Evolutionary conservation across 2,329 filamentous ascomycete species (phyloP), one percentile per base, ranked within the genome.

Genomic region (Colletotrichum sp.): DNA sequence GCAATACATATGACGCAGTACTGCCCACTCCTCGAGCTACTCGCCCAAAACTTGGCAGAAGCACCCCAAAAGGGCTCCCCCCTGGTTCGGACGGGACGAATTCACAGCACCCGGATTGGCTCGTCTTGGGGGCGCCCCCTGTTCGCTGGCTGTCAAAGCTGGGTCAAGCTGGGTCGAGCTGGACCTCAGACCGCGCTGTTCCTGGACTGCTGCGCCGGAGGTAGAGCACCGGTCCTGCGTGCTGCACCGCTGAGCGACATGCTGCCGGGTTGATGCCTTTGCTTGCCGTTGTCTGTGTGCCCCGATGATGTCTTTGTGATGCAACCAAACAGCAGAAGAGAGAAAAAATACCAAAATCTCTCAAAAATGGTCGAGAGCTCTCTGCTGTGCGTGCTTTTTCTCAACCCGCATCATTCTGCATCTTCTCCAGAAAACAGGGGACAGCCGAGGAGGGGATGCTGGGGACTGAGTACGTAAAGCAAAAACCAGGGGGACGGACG

Each of bases 221-320:
- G 30, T 39, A 36, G 30, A 60, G 66, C 66, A 39, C 55, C 67
- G 55, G 32, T 18, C 21, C 34, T 52, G 63, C 24, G 34, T 28
- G 36, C 34, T 49, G 63, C 18, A 16, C n/a, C 3, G 44, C 44
- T 49, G 44, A 49, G 44, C 44, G 44, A 49, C 44, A 39, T 52
- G 16, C 13, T 28, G 34, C 63, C 24, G 39, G 71, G 26, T 28
- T 44, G 39, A 57, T 57, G 63, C 62, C 63, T 70, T 21, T 64
- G 68, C 67, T 66, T 67, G 60, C 62, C 26, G 34, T 13, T 59
- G 60, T 69, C 64, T 55, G 44, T 73, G 73, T 73, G 57, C 44
- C 52, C 21, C 32, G 60, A 73, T 76, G 73, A 76, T 76, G 73
- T 73, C 73, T 57, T n/a, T 39, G 57, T 73, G 73, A 76, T 76